Evolutionary conservation across 1,284 basidiomycete genomes (phyloP).

Genomic region (Tetrapyrgos nigripes): DNA sequence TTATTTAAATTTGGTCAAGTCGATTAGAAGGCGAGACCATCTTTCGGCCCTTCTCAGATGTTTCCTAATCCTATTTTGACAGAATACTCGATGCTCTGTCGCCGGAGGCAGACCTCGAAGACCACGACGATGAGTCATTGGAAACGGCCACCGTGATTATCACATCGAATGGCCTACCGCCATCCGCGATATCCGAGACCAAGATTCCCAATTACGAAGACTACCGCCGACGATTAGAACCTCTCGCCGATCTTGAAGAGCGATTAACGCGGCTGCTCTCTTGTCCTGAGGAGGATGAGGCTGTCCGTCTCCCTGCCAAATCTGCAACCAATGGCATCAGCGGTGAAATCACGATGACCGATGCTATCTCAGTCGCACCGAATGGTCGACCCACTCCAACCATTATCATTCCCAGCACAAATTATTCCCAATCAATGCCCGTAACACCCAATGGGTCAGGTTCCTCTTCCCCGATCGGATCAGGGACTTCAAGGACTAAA

Average conservation of each 20-base stretch:
- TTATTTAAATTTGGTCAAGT: constrained; percentile 83
- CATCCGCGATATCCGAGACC: constrained; percentile 51
- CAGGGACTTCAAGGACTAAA: constrained; percentile 43
- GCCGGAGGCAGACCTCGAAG: constrained; percentile 65
- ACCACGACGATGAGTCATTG: constrained; percentile 54
- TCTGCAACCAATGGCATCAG: constrained; percentile 27
- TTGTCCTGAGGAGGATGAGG: constrained; percentile 66
- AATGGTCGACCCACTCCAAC: constrained; percentile 55
- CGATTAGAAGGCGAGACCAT: constrained; percentile 65
- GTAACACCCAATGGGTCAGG: constrained; percentile 32
- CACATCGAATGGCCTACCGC: constrained; percentile 50
- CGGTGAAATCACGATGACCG: constrained; percentile 40
- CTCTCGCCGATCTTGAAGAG: constrained; percentile 71
- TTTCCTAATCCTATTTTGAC: constrained; percentile 12
- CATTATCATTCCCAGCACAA: constrained; percentile 50
- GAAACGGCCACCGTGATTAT: constrained; percentile 59
- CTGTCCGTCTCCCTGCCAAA: constrained; percentile 43
- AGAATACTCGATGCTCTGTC: constrained; percentile 82
- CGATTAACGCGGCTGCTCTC: constrained; percentile 69
- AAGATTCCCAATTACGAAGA: constrained; percentile 63
- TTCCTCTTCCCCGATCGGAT: constrained; percentile 13
- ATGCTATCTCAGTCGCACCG: constrained; percentile 15
- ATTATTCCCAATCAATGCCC: constrained; percentile 42
- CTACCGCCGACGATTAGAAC: constrained; percentile 65
- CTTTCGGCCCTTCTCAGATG: neutral